phyloP scores from a whole-genome alignment of 371 early-diverging fungal species.

The Polyrhizophydium stewartii region DNA sequence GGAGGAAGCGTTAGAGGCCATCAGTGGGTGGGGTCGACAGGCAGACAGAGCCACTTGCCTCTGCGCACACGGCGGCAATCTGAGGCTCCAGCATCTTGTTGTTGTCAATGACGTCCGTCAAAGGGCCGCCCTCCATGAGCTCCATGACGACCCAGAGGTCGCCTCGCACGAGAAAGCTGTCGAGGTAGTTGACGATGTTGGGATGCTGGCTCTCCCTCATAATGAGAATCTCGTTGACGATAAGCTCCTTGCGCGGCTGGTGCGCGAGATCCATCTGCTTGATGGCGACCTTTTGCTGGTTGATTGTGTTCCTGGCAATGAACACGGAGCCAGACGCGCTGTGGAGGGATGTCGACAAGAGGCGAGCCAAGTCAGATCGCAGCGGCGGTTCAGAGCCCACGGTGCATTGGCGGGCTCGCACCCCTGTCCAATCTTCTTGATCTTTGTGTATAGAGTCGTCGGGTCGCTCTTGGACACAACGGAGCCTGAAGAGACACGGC shows the following conservation, averaged over 20 bases:
- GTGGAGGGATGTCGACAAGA: background rate
- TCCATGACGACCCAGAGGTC: slow-evolving; percentile 99
- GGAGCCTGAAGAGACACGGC: slow-evolving; percentile 8
- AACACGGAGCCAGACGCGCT: slow-evolving; percentile 96
- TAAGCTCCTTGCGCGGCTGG: slow-evolving; percentile 91
- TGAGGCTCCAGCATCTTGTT: slow-evolving; percentile 86
- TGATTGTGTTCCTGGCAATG: slow-evolving; percentile 54
- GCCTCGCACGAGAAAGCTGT: slow-evolving; percentile 75
- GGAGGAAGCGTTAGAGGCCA: background rate
- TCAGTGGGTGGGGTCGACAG: no score
- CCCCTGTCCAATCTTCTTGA: slow-evolving; percentile 96
- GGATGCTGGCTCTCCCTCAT: slow-evolving; percentile 94
- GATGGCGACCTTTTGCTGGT: slow-evolving; percentile 72
- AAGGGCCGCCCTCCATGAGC: slow-evolving; percentile 96
- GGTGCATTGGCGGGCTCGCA: slow-evolving; percentile 33
- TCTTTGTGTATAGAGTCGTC: slow-evolving; percentile 73
- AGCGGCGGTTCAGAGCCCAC: no score
- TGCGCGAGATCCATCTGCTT: slow-evolving; percentile 94
- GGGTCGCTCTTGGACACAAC: slow-evolving; percentile 89
- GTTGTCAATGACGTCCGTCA: slow-evolving; percentile 95
- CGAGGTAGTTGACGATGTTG: slow-evolving; percentile 93
- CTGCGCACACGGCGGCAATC: slow-evolving; percentile 74
- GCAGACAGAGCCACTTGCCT: slow-evolving; percentile 18
- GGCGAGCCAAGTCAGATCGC: background rate
- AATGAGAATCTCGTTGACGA: slow-evolving; percentile 92